Evolutionary conservation across 2,329 filamentous ascomycete genomes (phyloP), one percentile per base, ranked within the genome.

Genomic region (Apiospora malaysiana): DNA sequence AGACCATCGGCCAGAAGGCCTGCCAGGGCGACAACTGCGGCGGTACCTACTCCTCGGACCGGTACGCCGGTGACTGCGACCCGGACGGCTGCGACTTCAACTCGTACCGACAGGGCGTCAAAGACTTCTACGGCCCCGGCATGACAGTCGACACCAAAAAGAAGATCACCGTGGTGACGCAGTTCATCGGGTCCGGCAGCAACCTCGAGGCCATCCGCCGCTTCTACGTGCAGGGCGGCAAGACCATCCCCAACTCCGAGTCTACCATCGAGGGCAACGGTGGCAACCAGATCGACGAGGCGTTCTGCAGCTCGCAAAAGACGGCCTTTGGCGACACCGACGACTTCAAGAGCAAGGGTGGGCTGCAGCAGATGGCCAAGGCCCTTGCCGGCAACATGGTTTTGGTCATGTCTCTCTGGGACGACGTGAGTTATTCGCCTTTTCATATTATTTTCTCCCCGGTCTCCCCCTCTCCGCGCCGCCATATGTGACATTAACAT

Each of bases 1-100:
- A 82, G 72, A 80, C 79, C 59, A 77, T 81, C 46, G 83, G 83
- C 71, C 82, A 85, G 71, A 79, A 80, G 71, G 81, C 83, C 70
- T 90, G 88, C 82, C 76, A 77, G 1, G 80, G 80, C 43, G 79
- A 83, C 71, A 72, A 72, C 25, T 88, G 85, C 74, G 86, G 86
- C 71, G 87, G 84, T 70, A 81, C 82, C n/a, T 85, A 83, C 73
- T 81, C 80, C 10, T 74, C 76, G 68, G 81, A 84, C 74, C 87
- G 88, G 73, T 90, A 90, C 77, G 80, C 78, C 32, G 88, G 89
- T 70, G 80, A 86, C 70, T 91, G 89, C 80, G 89, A 91, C 79
- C 87, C 88, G 72, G 87, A 90, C 74, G 89, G 89, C 68, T 91
- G 89, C 75, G 89, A 91, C 78, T 90, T 88, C 84, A 90, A 90